Conservation (phyloP, 73 alveolate genomes). For the Paramecium caudatum region DNA sequence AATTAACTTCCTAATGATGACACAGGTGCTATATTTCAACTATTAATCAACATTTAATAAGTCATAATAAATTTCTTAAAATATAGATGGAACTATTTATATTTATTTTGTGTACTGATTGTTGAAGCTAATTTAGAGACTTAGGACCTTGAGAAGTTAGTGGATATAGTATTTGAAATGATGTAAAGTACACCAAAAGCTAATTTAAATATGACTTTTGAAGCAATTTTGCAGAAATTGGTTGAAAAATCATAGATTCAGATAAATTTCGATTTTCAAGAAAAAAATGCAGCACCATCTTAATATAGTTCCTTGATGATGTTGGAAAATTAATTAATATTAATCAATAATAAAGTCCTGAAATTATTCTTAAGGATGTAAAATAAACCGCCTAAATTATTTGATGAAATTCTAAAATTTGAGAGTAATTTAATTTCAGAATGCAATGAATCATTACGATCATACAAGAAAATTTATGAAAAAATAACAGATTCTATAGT, state of each 20-base stretch:
- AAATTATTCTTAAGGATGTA: too few species aligned
- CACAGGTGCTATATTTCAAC: neutral
- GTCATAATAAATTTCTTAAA: neutral
- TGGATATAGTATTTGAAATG: neutral
- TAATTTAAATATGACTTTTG: neutral
- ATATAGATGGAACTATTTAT: conserved; percentile 16
- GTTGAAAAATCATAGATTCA: neutral
- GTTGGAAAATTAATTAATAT: too few species aligned
- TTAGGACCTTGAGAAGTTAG: neutral
- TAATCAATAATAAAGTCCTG: too few species aligned
- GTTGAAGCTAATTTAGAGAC: neutral
- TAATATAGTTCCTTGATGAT: too few species aligned
- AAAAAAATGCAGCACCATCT: neutral
- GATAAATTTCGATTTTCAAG: neutral
- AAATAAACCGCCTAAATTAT: neutral
- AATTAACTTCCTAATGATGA: too few species aligned
- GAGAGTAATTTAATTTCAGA: neutral
- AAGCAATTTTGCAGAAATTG: neutral
- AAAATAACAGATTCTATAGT: neutral
- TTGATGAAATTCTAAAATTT: neutral
- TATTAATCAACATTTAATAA: neutral
- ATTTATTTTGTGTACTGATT: conserved; percentile 6
- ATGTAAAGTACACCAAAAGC: neutral
- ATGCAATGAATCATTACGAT: neutral
- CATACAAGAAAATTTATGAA: neutral